Base-by-base conservation (phyloP, 2,329 filamentous ascomycete species). In the Ophiostoma piceae region DNA sequence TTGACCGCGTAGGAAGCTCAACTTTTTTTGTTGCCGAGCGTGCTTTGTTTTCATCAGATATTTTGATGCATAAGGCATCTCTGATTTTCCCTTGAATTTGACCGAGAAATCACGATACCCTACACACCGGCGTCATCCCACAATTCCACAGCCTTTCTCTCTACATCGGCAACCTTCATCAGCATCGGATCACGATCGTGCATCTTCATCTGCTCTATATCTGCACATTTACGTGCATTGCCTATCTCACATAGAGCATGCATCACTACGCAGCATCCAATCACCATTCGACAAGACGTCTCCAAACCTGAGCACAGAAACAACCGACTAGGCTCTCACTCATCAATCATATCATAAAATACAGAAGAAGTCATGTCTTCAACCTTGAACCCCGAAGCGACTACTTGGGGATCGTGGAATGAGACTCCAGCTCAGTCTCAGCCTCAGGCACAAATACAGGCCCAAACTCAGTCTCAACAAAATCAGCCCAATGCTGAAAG, bases 231-330 rank as follows among this genome's bases (percentile, higher is more conserved):
- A 6, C 32, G 6, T 35, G 3, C 16, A 51, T n/a, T 22, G n/a
- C 47, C 47, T 19, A 7, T 8, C 14, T 32, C 32, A 37, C 32
- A 39, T 37, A 39, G 60, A 65, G 60, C 60, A 41, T 51, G 32
- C 14, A 51, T 51, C 22, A 43, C 29, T 19, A 29, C 29, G 62
- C 32, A 54, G 29, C 19, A 62, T 57, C 32, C 37, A n/a, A 66
- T 67, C 39, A 35, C 11, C 1, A 54, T 37, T 7, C 22, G 2
- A 60, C 66, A 68, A 70, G 51, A 62, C 57, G 26, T 29, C 57
- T 62, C 26, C 72, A 67, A 35, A 68, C 43, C 22, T 37, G 43
- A 66, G n/a, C 32, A 67, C 81, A 68, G 78, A 85, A 84, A 75
- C 64, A 66, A 26, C 64, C 39, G 64, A 66, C 64, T 12, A 67